Evolutionary conservation across 257 asterid genomes (phyloP), one percentile per base, ranked within the genome.

Genomic region (Linaria vulgaris): DNA sequence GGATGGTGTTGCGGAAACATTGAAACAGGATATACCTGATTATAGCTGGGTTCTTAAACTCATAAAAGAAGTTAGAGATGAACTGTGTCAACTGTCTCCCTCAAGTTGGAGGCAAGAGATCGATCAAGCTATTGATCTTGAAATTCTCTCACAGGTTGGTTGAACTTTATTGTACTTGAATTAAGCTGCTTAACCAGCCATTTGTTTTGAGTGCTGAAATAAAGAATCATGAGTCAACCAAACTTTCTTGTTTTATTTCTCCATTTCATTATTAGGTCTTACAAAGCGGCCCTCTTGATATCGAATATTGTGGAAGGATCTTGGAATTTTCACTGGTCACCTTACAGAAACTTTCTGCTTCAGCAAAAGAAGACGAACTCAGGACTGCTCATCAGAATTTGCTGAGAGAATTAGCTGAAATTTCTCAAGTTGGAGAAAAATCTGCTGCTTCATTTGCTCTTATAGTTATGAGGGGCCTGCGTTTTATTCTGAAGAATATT

Each of bases 21-120:
- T 90, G 74, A 83, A 70, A 60, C 84, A 83, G 74, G 80, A 88
- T 64, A 72, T 77, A 63, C 85, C 90, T n/a, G 72, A 91, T 53
- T 83, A 79, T 68, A 72, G 59, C 74, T 82, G 79, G 56, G 76
- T 90, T 45, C 81, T 82, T 80, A 96, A 78, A 64, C 76, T 94
- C 68, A 80, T 81, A 81, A 81, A 79, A 78, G 99, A 90, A 82
- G 95, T 87, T 55, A 81, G 95, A 68, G 92, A 90, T 72, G 96
- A 77, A 75, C 80, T 94, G 46, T 79, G 86, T 78, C 78, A 72
- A 53, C 69, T 94, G 82, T 83, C 96, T 51, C 97, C 97, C 67
- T 83, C 66, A 61, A 84, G 85, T 71, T 94, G 97, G 99, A 94
- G 85, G 65, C 76, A 70, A 74, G 91, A 87, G 66, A 87, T 87